Conservation (phyloP, 1,284 basidiomycete species). For the Cutaneotrichosporon sp. region DNA sequence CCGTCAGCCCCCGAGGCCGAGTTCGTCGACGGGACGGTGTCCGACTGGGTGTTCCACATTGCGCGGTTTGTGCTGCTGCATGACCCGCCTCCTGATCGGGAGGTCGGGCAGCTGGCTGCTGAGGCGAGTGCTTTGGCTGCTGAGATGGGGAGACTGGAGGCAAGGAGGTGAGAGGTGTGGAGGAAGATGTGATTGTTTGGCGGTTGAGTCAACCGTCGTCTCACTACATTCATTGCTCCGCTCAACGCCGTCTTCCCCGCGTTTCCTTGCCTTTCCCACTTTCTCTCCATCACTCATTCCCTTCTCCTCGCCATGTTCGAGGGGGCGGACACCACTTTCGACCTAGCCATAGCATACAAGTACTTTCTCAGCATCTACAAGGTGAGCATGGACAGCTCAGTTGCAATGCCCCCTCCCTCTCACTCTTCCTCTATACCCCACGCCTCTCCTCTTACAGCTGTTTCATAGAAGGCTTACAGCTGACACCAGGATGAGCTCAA, state of each 20-base stretch:
- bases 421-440: too few species aligned
- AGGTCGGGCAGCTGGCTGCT: not conserved
- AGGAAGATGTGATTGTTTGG: not conserved
- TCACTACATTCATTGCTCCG: too few species aligned
- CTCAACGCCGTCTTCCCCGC: not conserved
- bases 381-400: too few species aligned
- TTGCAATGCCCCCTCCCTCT: too few species aligned
- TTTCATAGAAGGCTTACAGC: too few species aligned
- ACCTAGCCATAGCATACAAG: not conserved
- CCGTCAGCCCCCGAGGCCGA: not conserved
- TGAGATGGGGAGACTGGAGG: not conserved
- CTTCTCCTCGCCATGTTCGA: too few species aligned
- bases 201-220: too few species aligned
- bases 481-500: not conserved
- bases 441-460: too few species aligned
- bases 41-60: conserved; percentile 1
- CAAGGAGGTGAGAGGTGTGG: not conserved
- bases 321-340: not conserved
- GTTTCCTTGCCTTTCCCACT: not conserved
- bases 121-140: not conserved
- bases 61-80: not conserved
- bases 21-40: not conserved
- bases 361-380: not conserved
- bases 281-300: not conserved
- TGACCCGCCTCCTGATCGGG: not conserved